These are phyloP conservation scores for Mycena haematopus DNA, from an alignment of 768 basidiomycete species.

Conservation along the genomic window DNA sequence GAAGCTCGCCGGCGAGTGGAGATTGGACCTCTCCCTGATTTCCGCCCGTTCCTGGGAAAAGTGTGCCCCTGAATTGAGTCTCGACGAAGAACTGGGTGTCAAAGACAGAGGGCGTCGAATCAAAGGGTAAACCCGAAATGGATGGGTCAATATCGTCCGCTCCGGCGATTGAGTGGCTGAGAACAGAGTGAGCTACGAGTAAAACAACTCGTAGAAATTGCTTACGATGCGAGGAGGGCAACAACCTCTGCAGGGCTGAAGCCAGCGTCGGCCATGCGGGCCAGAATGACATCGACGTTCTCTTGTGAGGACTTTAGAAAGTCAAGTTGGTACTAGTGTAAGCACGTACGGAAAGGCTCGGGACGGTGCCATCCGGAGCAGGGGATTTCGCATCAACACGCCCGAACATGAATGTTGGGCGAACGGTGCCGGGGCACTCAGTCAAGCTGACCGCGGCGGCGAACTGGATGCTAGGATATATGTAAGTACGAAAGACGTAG, in stretches of 20 bases:
- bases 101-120: conserved; percentile 39
- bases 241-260: conserved; percentile 25
- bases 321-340: no score
- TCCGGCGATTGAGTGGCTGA: conserved; percentile 32
- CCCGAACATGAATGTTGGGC: conserved; percentile 38
- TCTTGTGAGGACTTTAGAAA: conserved; percentile 17
- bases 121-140: conserved; percentile 33
- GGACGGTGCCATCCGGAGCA: conserved; percentile 30
- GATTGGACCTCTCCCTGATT: conserved; percentile 32
- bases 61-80: conserved; percentile 36
- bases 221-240: conserved; percentile 34
- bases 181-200: not conserved
- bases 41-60: conserved; percentile 34
- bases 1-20: conserved; percentile 28
- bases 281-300: conserved; percentile 30
- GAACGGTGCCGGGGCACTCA: conserved; percentile 32
- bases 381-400: conserved; percentile 28
- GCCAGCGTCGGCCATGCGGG: conserved; percentile 16
- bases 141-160: conserved; percentile 33
- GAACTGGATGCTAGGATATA: conserved; percentile 40
- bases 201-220: no score
- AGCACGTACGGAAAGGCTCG: conserved; percentile 17
- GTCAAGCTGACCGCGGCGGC: not conserved
- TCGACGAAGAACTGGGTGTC: conserved; percentile 45
- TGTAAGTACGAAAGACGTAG: not conserved